phyloP scores from a whole-genome alignment of 2,329 filamentous ascomycete species.

The Arachnomyces sp. region DNA sequence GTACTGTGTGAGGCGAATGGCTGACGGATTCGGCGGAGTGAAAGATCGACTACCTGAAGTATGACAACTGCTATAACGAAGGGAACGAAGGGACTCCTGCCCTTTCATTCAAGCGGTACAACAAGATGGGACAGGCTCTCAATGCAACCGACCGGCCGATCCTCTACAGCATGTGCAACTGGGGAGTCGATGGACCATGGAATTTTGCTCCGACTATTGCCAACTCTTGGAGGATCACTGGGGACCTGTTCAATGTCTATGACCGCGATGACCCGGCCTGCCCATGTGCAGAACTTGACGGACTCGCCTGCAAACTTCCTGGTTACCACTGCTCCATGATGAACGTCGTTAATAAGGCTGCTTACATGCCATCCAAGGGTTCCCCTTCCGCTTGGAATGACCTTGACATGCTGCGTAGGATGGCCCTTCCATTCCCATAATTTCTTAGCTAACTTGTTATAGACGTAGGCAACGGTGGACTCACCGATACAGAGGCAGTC shows the following conservation, averaged over 20 bases:
- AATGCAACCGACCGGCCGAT: conserved; percentile 34
- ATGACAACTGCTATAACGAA: conserved; percentile 40
- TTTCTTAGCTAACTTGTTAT: conserved; percentile 3
- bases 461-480: conserved; percentile 40
- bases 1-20: too few relatives aligned
- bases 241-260: conserved; percentile 42
- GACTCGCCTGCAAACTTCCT: conserved; percentile 35
- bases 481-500: conserved; percentile 31
- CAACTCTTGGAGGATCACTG: conserved; percentile 40
- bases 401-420: conserved; percentile 35
- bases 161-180: conserved; percentile 42
- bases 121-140: conserved; percentile 42
- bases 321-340: conserved; percentile 43
- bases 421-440: background rate
- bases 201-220: conserved; percentile 41
- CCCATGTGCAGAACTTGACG: conserved; percentile 32
- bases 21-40: too few relatives aligned
- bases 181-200: conserved; percentile 41
- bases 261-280: conserved; percentile 35
- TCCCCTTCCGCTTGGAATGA: conserved; percentile 42
- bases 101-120: conserved; percentile 30
- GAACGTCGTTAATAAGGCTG: conserved; percentile 44
- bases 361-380: conserved; percentile 32
- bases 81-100: conserved; percentile 11
- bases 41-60: conserved; percentile 37